These are phyloP conservation scores for Dactylonectria estremocensis DNA, from an alignment of 2,329 filamentous ascomycete species.

Conservation along the genomic window DNA sequence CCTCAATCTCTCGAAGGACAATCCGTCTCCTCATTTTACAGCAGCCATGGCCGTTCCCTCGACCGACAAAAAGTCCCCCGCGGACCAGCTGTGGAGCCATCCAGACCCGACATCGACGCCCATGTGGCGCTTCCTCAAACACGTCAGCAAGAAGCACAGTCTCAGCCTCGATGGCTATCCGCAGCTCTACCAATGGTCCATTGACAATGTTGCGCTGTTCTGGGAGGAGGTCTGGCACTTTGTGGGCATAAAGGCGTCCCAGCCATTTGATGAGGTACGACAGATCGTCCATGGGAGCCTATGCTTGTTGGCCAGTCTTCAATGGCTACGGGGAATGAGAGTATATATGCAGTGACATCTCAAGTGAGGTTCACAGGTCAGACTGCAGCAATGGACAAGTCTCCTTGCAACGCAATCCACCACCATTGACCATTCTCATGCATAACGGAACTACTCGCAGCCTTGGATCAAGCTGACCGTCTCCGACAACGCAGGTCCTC, in stretches of 20 bases:
- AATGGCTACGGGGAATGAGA: not conserved
- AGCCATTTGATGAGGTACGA: constrained; percentile 72
- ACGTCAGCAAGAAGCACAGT: constrained; percentile 77
- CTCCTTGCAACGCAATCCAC: not conserved
- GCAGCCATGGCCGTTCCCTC: constrained; percentile 47
- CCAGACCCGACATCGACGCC: constrained; percentile 75
- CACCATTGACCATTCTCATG: not conserved
- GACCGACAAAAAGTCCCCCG: constrained; percentile 41
- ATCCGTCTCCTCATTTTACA: not conserved
- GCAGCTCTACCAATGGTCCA: constrained; percentile 88
- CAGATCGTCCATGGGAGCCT: not conserved
- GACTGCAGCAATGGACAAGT: not conserved
- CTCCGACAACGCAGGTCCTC: constrained; percentile 70
- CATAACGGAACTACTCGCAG: not conserved
- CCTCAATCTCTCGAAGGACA: constrained; percentile 7
- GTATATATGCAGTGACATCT: not conserved
- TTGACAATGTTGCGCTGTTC: constrained; percentile 81
- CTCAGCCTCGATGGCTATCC: constrained; percentile 77
- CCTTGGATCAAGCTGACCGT: constrained; percentile 1
- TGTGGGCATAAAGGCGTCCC: constrained; percentile 81
- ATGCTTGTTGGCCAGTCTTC: not conserved
- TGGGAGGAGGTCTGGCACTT: constrained; percentile 92
- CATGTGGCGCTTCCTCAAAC: constrained; percentile 80
- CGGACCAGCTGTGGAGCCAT: constrained; percentile 79
- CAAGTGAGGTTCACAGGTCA: constrained; percentile 24